Evolutionary conservation across 805 yeast species (phyloP), one percentile per base, ranked within the genome.

Genomic region (Cyberlindnera euphorbiiphila): DNA sequence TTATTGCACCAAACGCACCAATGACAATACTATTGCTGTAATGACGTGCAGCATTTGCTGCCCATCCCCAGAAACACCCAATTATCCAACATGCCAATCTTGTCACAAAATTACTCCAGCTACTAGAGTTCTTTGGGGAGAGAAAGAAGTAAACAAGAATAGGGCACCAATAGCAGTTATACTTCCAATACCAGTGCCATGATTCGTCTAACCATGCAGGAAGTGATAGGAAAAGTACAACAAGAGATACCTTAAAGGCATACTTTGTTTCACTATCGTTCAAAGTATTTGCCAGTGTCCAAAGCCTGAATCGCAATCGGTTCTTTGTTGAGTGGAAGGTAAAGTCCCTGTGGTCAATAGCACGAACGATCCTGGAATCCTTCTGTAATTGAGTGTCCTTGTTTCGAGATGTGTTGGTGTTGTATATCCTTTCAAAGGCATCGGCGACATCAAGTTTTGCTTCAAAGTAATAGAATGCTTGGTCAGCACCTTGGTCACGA

Each of bases 61-160:
- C 64, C 62, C 74, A 72, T 1, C 71, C 77, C 68, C 72, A 68
- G 41, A 71, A 64, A 9, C 64, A 57, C 3, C 73, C 74, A n/a
- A 60, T 19, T 8, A 70, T 33, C 41, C 68, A 63, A 26, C 61
- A 61, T 0, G 51, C 11, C 0, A 62, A 15, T 43, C 75, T 54
- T n/a, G 59, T 55, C 2, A 47, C 18, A 3, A 65, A 24, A 18
- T 57, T 54, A 12, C 37, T 40, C 61, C 78, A 57, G 7, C 53
- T 61, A 12, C 65, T 64, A 8, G 65, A 54, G 27, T 61, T 63
- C 41, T 68, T 62, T 19, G 73, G 69, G 43, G 71, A 69, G 5
- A 64, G 53, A 23, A 68, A 46, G 22, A 63, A 47, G 36, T 61
- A 66, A 5, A 46, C 48, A 17, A 68, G 56, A 3, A 65, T 34